These are phyloP conservation scores for Helichrysum umbraculigerum DNA, from an alignment of 129 eudicot genomes.

Conservation along the genomic window DNA sequence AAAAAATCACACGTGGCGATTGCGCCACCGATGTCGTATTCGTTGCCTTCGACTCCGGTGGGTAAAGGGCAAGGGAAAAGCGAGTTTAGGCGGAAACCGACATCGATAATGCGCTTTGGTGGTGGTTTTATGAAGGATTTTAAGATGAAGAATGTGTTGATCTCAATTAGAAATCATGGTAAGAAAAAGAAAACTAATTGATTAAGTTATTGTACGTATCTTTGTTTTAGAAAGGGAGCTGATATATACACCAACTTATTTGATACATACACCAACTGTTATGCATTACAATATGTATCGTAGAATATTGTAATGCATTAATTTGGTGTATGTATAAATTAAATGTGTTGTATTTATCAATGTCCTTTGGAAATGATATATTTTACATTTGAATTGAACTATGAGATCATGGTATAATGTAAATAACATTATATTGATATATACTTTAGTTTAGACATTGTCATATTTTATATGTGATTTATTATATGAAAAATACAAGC, in stretches of 20 bases:
- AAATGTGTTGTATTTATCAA: no score
- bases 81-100: slow-evolving; percentile 25
- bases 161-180: slow-evolving; percentile 47
- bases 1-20: slow-evolving; percentile 1
- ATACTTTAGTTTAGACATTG: not conserved
- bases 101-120: slow-evolving; percentile 46
- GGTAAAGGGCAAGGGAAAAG: slow-evolving; percentile 1
- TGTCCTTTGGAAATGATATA: no score
- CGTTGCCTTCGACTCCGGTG: slow-evolving; percentile 36
- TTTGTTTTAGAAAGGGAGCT: no score
- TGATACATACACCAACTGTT: no score
- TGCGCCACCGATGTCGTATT: slow-evolving; percentile 25
- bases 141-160: slow-evolving; percentile 37
- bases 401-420: not conserved
- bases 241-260: no score
- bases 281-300: no score
- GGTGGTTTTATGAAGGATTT: slow-evolving; percentile 24
- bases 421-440: no score
- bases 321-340: no score
- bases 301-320: no score
- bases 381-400: no score
- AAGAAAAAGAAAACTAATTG: slow-evolving; percentile 17
- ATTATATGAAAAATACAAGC: no score
- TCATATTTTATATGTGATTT: not conserved
- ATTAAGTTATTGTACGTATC: not conserved